These are phyloP conservation scores for Colletotrichum chlorophyti DNA, from an alignment of 2,329 filamentous ascomycete species.

Conservation along the genomic window DNA sequence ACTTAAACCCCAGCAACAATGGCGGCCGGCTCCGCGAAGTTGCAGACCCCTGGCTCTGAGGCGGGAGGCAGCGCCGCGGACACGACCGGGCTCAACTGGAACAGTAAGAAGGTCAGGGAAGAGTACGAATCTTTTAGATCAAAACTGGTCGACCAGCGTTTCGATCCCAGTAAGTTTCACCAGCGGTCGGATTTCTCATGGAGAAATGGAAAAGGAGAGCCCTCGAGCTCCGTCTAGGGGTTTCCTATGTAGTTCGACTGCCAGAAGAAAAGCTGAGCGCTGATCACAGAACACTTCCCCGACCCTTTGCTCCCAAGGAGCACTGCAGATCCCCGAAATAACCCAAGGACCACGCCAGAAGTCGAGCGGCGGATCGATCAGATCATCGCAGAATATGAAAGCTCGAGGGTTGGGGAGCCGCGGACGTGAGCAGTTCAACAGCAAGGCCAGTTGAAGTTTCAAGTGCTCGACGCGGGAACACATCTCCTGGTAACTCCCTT, in stretches of 20 bases:
- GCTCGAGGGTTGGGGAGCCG: background rate
- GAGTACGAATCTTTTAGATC: conserved; percentile 47
- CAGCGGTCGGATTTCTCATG: background rate
- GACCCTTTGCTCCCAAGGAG: conserved; percentile 53
- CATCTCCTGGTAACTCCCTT: no score
- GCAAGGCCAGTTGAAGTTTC: no score
- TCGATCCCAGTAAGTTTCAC: conserved; percentile 45
- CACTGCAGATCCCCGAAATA: conserved; percentile 38
- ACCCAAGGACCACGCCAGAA: conserved; percentile 48
- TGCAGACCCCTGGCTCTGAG: conserved; percentile 24
- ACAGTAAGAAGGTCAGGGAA: conserved; percentile 48
- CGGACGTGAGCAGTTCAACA: background rate
- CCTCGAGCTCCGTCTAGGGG: background rate
- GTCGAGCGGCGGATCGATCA: conserved; percentile 48
- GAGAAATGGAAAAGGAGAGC: background rate
- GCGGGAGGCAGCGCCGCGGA: conserved; percentile 28
- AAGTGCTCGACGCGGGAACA: no score
- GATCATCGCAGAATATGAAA: conserved; percentile 35
- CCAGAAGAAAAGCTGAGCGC: conserved; percentile 1
- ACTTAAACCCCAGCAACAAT: background rate
- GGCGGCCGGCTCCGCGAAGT: conserved; percentile 8
- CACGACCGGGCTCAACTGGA: conserved; percentile 34
- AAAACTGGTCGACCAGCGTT: conserved; percentile 51
- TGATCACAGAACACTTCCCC: conserved; percentile 44
- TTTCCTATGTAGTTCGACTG: no score